A percentile compares a stretch with the other conserved stretches of the same genome.
These are phyloP conservation scores for Neopestalotiopsis sp. DNA, from an alignment of 2,329 filamentous ascomycete genomes.

Conservation along the genomic window DNA sequence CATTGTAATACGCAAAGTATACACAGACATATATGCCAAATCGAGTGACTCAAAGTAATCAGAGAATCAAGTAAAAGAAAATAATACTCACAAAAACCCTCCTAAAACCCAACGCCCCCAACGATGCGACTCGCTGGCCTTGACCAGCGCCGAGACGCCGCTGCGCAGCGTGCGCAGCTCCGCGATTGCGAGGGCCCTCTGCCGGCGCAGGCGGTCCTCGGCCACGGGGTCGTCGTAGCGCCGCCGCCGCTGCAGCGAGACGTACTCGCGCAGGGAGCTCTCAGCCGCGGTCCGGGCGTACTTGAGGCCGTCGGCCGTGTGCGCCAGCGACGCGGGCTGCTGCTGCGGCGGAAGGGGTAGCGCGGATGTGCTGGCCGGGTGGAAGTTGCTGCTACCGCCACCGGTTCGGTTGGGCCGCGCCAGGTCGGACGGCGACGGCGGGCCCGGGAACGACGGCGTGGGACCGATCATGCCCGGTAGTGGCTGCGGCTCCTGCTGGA, in stretches of 20 bases:
- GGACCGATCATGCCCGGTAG: neutral
- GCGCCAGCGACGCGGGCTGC: slow-evolving; percentile 18
- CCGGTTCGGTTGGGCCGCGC: neutral
- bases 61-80: too few species aligned
- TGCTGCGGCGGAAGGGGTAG: neutral
- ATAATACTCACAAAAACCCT: slow-evolving; percentile 52
- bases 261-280: slow-evolving; percentile 40
- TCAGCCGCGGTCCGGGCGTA: slow-evolving; percentile 34
- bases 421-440: neutral
- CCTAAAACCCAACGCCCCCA: slow-evolving; percentile 61
- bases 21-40: too few species aligned
- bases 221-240: slow-evolving; percentile 41
- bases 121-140: slow-evolving; percentile 51
- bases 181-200: slow-evolving; percentile 47
- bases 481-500: neutral
- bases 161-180: slow-evolving; percentile 51
- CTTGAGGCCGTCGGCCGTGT: slow-evolving; percentile 28
- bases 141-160: slow-evolving; percentile 49
- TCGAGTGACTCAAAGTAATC: too few species aligned
- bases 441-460: slow-evolving; percentile 10
- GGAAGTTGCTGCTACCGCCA: neutral
- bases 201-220: slow-evolving; percentile 48
- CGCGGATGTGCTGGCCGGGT: neutral
- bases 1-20: too few species aligned
- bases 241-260: slow-evolving; percentile 38